Conservation (phyloP, 495 filamentous ascomycete genomes). For the Parmelia sp. region DNA sequence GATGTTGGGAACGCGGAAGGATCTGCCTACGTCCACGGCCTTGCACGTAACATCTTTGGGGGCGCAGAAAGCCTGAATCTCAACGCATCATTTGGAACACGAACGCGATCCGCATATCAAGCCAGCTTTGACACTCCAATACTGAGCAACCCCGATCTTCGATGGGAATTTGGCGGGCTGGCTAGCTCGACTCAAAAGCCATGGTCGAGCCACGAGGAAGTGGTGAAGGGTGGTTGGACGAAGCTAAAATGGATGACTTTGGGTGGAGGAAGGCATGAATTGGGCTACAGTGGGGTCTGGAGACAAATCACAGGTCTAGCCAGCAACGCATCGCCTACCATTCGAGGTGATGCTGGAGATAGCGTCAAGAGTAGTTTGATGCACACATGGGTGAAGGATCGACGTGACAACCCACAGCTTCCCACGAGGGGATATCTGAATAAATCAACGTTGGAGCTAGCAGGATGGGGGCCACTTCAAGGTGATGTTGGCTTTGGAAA, state of each 20-base stretch:
- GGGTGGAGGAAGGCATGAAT: slow-evolving; percentile 59
- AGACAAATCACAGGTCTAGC: slow-evolving; percentile 76
- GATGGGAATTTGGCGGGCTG: slow-evolving; percentile 66
- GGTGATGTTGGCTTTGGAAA: slow-evolving; percentile 92
- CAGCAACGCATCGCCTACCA: slow-evolving; percentile 65
- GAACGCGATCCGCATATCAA: slow-evolving; percentile 83
- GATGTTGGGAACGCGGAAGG: slow-evolving; percentile 88
- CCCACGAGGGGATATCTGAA: slow-evolving; percentile 72
- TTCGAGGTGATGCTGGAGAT: slow-evolving; percentile 83
- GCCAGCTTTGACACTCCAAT: slow-evolving; percentile 76
- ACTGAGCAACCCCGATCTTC: slow-evolving; percentile 70
- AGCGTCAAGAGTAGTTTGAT: slow-evolving; percentile 79
- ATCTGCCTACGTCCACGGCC: slow-evolving; percentile 76
- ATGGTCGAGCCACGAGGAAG: slow-evolving; percentile 91
- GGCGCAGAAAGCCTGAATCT: slow-evolving; percentile 84
- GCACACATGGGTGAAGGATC: slow-evolving; percentile 73
- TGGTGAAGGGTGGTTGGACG: slow-evolving; percentile 68
- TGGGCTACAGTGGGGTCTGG: slow-evolving; percentile 77
- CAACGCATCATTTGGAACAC: slow-evolving; percentile 78
- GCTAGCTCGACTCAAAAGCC: slow-evolving; percentile 76
- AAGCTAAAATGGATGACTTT: slow-evolving; percentile 64
- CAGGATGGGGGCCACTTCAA: slow-evolving; percentile 74
- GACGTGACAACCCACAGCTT: slow-evolving; percentile 73
- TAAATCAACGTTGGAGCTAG: slow-evolving; percentile 71
- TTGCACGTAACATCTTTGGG: slow-evolving; percentile 87